A percentile compares a stretch with the other conserved stretches of the same genome.
phyloP scores from a whole-genome alignment of 2,329 filamentous ascomycete genomes.

The Plectosphaerella plurivora region DNA sequence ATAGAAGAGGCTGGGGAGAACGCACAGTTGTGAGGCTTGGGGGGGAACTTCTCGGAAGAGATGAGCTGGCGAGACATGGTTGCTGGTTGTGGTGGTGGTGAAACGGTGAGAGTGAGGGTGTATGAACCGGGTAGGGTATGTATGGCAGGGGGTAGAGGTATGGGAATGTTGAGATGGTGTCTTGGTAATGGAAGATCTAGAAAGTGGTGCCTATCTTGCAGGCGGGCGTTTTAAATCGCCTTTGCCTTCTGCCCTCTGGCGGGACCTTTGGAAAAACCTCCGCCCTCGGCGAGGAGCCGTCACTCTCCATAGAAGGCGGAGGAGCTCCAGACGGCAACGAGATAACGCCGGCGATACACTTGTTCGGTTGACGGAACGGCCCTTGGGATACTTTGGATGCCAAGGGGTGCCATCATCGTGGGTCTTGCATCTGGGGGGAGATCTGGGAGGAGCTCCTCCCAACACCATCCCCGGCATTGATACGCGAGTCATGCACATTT shows the following conservation, averaged over 20 bases:
- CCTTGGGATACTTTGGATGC: neutral
- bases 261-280: neutral
- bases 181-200: neutral
- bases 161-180: neutral
- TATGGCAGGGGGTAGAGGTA: neutral
- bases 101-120: neutral
- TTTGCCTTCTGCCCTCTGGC: neutral
- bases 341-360: neutral
- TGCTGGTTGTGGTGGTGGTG: slow-evolving; percentile 4
- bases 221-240: neutral
- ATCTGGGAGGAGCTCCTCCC: neutral
- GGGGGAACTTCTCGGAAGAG: slow-evolving; percentile 39
- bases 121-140: too few species aligned
- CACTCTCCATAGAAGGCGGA: neutral
- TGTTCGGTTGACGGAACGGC: too few species aligned
- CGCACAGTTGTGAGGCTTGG: slow-evolving; percentile 41
- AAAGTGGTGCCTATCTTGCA: neutral
- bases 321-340: slow-evolving; percentile 6
- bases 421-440: neutral
- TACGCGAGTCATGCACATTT: neutral
- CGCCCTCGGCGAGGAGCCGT: neutral
- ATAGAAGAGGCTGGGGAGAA: neutral
- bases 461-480: neutral
- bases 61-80: slow-evolving; percentile 41
- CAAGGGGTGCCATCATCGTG: neutral